phyloP scores from a whole-genome alignment of 345 rosid species.

The Euphorbia peplus region DNA sequence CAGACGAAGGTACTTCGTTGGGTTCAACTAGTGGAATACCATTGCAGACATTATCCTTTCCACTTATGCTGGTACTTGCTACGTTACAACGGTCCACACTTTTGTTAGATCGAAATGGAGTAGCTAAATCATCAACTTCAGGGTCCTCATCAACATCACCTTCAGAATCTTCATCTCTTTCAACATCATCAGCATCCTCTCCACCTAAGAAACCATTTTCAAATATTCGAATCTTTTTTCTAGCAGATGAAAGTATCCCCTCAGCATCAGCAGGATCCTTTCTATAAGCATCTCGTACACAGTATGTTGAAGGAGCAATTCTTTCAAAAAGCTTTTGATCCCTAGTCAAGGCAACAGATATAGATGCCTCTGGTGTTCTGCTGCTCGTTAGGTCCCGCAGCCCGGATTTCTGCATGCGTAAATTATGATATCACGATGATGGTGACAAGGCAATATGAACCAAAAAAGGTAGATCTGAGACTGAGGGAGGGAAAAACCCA shows the following conservation, averaged over 20 bases:
- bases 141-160: conserved; percentile 95
- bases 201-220: conserved; percentile 84
- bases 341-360: conserved; percentile 98
- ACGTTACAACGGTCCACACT: conserved; percentile 38
- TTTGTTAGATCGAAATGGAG: conserved; percentile 47
- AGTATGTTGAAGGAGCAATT: conserved; percentile 98
- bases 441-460: background rate
- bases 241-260: conserved; percentile 78
- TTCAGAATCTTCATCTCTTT: conserved; percentile 85
- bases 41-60: conserved; percentile 33
- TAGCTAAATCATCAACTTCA: conserved; percentile 78
- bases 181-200: conserved; percentile 84
- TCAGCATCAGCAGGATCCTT: conserved; percentile 96
- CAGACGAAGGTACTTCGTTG: conserved; percentile 41
- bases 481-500: conserved; percentile 27
- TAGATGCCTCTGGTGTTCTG: conserved; percentile 99
- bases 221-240: conserved; percentile 86
- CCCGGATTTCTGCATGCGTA: conserved; percentile 75
- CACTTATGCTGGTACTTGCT: conserved; percentile 43
- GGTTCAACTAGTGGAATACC: conserved; percentile 31
- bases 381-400: conserved; percentile 94
- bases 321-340: conserved; percentile 98
- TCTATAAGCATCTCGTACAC: conserved; percentile 84
- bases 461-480: conserved; percentile 12
- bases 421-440: conserved; percentile 7